These are phyloP conservation scores for Flaveria floridana DNA, from an alignment of 140 eudicot species.

Conservation along the genomic window DNA sequence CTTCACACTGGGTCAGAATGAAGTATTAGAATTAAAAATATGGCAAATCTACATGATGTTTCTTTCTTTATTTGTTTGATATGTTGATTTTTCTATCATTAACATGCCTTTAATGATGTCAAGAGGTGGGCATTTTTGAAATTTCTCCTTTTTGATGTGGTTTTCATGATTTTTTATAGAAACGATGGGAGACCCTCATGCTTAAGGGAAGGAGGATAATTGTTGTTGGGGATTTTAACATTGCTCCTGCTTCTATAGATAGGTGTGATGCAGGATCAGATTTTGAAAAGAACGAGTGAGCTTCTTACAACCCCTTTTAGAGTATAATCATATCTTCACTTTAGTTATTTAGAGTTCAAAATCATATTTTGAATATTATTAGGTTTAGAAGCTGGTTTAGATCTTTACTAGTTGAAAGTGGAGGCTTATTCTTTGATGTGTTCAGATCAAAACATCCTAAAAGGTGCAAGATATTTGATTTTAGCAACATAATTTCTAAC, in stretches of 20 bases:
- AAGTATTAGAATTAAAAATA: background rate
- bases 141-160: conserved; percentile 26
- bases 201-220: conserved; percentile 68
- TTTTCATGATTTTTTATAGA: conserved; percentile 52
- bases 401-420: conserved; percentile 70
- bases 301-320: conserved; percentile 8
- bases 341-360: conserved; percentile 17
- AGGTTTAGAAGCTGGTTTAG: conserved; percentile 97
- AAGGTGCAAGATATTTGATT: conserved; percentile 45
- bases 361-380: conserved; percentile 25
- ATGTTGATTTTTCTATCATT: background rate
- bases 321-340: background rate
- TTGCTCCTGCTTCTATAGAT: conserved; percentile 87
- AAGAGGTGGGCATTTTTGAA: background rate
- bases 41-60: background rate
- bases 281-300: conserved; percentile 94
- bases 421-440: conserved; percentile 75
- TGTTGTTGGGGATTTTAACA: conserved; percentile 92
- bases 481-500: background rate
- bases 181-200: conserved; percentile 86
- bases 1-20: background rate
- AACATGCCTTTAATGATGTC: background rate
- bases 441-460: conserved; percentile 90
- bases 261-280: conserved; percentile 95
- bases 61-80: background rate